A percentile compares a stretch with the other conserved stretches of the same genome.
phyloP scores from a whole-genome alignment of 148 eudicot genomes.

The Hydrangea macrophylla region DNA sequence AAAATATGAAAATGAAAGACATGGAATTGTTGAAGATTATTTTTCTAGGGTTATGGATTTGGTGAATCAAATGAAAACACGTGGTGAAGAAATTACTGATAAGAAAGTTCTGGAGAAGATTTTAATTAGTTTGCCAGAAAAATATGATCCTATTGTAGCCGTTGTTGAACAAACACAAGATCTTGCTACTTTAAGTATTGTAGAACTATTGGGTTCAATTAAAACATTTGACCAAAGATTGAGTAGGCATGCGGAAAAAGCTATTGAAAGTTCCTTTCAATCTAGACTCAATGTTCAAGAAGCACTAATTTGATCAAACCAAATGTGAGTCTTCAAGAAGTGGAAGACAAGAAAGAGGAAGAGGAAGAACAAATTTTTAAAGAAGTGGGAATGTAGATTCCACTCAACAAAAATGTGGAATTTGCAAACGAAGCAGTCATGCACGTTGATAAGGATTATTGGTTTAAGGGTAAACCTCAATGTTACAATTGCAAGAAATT shows the following conservation, averaged over 20 bases:
- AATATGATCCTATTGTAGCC: not conserved
- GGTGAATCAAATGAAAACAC: not conserved
- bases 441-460: too few relatives aligned
- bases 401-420: too few relatives aligned
- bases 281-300: too few relatives aligned
- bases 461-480: too few relatives aligned
- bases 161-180: not conserved
- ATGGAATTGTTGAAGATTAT: too few relatives aligned
- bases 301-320: too few relatives aligned
- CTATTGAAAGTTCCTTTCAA: not conserved
- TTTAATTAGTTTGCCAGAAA: not conserved
- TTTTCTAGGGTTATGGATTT: not conserved
- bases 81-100: conserved; percentile 5
- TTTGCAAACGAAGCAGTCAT: too few relatives aligned
- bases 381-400: not conserved
- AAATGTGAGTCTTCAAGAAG: too few relatives aligned
- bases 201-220: not conserved
- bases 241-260: not conserved
- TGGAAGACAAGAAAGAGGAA: too few relatives aligned
- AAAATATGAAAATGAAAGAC: too few relatives aligned
- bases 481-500: too few relatives aligned
- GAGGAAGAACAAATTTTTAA: not conserved
- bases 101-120: not conserved
- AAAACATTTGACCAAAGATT: not conserved
- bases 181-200: not conserved